Conservation (phyloP, 2,329 filamentous ascomycete species). For the Apiospora rasikravindrae region DNA sequence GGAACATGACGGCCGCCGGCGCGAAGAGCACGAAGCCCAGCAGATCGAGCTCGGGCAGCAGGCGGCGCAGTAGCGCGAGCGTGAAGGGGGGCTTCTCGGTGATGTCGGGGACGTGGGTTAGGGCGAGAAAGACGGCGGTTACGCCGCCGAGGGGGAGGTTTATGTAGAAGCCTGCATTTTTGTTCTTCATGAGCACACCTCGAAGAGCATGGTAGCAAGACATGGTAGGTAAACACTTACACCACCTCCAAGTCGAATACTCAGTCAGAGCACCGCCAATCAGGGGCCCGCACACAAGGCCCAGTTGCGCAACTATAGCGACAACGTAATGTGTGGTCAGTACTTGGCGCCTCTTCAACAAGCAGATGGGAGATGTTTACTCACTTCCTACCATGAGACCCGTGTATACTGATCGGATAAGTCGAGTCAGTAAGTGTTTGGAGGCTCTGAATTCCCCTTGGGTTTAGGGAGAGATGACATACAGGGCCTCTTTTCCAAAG, state of each 20-base stretch:
- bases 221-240: constrained; percentile 32
- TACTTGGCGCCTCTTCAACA: background rate
- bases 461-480: background rate
- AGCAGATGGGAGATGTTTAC: background rate
- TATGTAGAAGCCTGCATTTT: constrained; percentile 46
- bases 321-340: background rate
- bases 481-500: constrained; percentile 44
- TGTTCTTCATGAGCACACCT: background rate
- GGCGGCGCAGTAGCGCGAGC: constrained; percentile 23
- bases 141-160: constrained; percentile 49
- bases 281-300: constrained; percentile 52
- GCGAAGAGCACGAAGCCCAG: constrained; percentile 48
- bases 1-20: constrained; percentile 44
- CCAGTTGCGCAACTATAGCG: constrained; percentile 43
- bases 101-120: constrained; percentile 44
- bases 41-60: constrained; percentile 44
- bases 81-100: constrained; percentile 32
- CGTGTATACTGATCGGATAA: constrained; percentile 22
- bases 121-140: constrained; percentile 36
- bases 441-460: background rate
- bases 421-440: background rate
- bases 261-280: constrained; percentile 50
- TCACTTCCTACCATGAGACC: constrained; percentile 29
- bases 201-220: too few species aligned
- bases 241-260: constrained; percentile 51